Evolutionary conservation across 1,284 basidiomycete genomes (phyloP), one percentile per base, ranked within the genome.

Genomic region (Ceratobasidium sp.): DNA sequence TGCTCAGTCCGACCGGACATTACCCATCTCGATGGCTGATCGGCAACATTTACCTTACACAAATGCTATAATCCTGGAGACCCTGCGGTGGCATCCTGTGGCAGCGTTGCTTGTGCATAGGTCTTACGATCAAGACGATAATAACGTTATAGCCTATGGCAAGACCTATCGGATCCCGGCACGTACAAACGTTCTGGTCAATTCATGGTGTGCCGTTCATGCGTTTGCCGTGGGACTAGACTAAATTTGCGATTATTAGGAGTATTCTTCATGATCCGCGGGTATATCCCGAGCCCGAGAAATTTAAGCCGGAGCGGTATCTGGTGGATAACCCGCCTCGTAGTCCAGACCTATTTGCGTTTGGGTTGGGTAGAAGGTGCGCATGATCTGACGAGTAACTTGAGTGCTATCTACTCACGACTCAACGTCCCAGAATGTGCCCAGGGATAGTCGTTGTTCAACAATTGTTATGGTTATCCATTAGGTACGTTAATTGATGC

Each of bases 201-300:
- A 56, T 34, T 40, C 42, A 27, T 56, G 54, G 54, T 56, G 15
- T 7, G 34, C 29, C 25, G n/a, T 55, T 13, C 6, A 1, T 32
- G 13, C 12, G 5, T 13, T 42, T 27, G 8, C 2, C 31, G 3
- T 12, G n/a, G 5, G 12, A 3, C 0, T n/a, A 45, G 8, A 7
- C 5, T 20, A 17, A 10, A 45, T 20, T 43, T 4, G n/a, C n/a
- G 20, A 20, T 45, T 3, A 6, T 27, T 54, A 56, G 54, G 54
- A 56, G 42, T 40, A 56, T 56, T 34, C 54, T 56, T 4, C 54
- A 56, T 20, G 54, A 56, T 42, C 54, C 54, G 8, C 35, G 42
- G 20, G 54, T 56, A 13, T 56, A 56, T 15, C 35, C 38, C 22
- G 22, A 56, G 12, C 54, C 54, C 0, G 42, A 56, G 34, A 8